These are phyloP conservation scores for Medicago lupulina DNA, from an alignment of 306 rosid genomes.

Conservation along the genomic window DNA sequence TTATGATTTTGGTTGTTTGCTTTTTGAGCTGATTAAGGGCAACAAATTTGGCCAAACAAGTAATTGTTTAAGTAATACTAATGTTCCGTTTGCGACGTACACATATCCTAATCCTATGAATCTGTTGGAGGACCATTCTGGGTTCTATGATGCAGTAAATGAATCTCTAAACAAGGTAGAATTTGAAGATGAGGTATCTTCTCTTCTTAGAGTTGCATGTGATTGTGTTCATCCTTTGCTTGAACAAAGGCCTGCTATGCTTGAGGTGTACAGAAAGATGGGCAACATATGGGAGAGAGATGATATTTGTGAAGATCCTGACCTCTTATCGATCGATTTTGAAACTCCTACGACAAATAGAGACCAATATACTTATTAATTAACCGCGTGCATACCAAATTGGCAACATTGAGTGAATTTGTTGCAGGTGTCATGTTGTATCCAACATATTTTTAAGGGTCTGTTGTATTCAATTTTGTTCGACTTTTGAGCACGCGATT, in stretches of 20 bases:
- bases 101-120: background rate
- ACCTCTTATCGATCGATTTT: background rate
- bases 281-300: background rate
- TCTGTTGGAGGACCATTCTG: background rate
- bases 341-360: too few species aligned
- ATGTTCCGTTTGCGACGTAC: background rate
- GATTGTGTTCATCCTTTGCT: constrained; percentile 35
- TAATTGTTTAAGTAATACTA: background rate
- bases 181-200: constrained; percentile 35
- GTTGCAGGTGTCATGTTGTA: too few species aligned
- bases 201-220: constrained; percentile 35
- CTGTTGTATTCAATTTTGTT: too few species aligned
- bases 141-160: constrained; percentile 9
- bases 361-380: too few species aligned
- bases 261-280: background rate
- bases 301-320: background rate
- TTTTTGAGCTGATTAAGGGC: constrained; percentile 42
- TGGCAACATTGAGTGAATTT: too few species aligned
- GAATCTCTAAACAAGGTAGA: constrained; percentile 1
- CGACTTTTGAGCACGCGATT: too few species aligned
- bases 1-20: constrained; percentile 39
- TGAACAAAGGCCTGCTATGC: background rate
- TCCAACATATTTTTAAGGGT: too few species aligned
- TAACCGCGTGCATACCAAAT: too few species aligned
- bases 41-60: constrained; percentile 5